A percentile compares a stretch with the other conserved stretches of the same genome.
phyloP scores from a whole-genome alignment of 176 grass and related monocot species.

The Avena atlantica region DNA sequence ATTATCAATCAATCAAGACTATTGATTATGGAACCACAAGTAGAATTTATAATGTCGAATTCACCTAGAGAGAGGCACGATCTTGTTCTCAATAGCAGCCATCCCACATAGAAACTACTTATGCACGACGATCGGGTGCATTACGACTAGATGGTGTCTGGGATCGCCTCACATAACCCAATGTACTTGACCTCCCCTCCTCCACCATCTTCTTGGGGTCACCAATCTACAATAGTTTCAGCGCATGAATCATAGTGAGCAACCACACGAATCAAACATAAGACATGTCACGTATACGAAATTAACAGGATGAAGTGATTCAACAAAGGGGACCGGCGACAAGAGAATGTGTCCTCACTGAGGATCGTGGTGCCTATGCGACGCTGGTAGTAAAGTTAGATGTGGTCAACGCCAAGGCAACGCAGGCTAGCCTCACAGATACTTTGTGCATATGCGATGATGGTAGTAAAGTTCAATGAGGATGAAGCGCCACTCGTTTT shows the following conservation, averaged over 20 bases:
- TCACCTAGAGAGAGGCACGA: constrained; percentile 81
- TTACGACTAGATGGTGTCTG: constrained; percentile 56
- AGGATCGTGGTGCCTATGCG: not conserved
- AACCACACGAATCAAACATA: too few species aligned
- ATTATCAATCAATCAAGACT: not conserved
- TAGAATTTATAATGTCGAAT: not conserved
- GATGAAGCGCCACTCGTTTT: too few species aligned
- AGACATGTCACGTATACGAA: too few species aligned
- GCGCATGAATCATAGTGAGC: too few species aligned
- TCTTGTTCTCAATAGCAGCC: constrained; percentile 70
- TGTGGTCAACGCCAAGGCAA: not conserved
- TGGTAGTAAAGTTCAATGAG: too few species aligned
- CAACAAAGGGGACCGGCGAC: constrained; percentile 22
- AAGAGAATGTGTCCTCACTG: not conserved
- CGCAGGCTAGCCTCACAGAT: too few species aligned
- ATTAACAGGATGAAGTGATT: too few species aligned
- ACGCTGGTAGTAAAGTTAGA: not conserved
- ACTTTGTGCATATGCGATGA: too few species aligned
- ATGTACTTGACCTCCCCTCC: too few species aligned
- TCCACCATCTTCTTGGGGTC: too few species aligned
- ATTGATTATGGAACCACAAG: not conserved
- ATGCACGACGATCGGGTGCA: constrained; percentile 75
- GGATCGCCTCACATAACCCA: too few species aligned
- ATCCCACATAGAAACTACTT: constrained; percentile 88
- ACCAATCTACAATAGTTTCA: too few species aligned